These are phyloP conservation scores for Xylariales sp. DNA, from an alignment of 2,329 filamentous ascomycete species.

Conservation along the genomic window DNA sequence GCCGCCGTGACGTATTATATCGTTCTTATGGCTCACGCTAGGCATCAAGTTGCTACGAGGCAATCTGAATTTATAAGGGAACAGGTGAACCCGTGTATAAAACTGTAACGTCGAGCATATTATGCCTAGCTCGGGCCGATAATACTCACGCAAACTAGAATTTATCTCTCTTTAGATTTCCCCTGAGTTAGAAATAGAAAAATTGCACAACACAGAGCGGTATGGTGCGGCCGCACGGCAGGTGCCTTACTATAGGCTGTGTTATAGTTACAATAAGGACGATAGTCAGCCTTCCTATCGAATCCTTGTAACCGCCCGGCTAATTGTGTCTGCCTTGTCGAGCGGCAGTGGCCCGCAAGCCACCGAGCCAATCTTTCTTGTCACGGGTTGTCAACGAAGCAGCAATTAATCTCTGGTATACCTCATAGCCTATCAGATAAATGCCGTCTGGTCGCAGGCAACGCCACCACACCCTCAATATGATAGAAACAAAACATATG, in stretches of 20 bases:
- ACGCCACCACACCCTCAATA: constrained; percentile 18
- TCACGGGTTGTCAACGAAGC: constrained; percentile 20
- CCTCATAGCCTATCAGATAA: constrained; percentile 34
- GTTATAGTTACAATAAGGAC: neutral
- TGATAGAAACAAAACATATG: neutral
- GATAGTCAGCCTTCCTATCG: constrained; percentile 8
- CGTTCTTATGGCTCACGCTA: no score
- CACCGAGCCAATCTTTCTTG: constrained; percentile 8
- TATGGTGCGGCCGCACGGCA: constrained; percentile 13
- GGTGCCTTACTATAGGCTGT: neutral
- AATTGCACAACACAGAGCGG: neutral
- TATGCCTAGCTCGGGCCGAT: neutral
- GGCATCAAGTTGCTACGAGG: no score
- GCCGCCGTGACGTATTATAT: no score
- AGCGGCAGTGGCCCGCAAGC: constrained; percentile 1
- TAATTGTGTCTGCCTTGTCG: constrained; percentile 32
- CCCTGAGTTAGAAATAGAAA: neutral
- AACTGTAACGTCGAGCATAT: neutral
- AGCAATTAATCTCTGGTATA: constrained; percentile 31
- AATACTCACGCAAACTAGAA: neutral
- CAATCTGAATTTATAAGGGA: no score
- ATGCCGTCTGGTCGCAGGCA: constrained; percentile 25
- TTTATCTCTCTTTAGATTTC: neutral
- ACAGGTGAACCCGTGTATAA: neutral
- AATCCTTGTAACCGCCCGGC: constrained; percentile 25